These are phyloP conservation scores for Fusarium cyanostomum DNA, from an alignment of 2,329 filamentous ascomycete genomes.

Conservation along the genomic window DNA sequence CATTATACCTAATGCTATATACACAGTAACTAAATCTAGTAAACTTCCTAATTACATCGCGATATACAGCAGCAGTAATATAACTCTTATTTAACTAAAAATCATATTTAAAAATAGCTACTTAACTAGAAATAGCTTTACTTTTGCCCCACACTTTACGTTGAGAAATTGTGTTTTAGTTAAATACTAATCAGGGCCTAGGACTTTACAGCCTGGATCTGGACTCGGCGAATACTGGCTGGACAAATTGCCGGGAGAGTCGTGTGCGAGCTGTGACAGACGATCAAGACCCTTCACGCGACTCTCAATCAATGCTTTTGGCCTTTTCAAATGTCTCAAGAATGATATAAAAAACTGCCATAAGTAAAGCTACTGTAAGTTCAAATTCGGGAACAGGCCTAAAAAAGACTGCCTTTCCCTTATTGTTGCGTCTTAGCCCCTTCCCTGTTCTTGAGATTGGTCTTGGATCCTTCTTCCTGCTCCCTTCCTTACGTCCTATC, in stretches of 20 bases:
- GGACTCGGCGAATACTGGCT: not conserved
- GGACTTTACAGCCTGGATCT: not conserved
- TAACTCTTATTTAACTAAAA: no score
- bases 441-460: constrained; percentile 1
- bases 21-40: no score
- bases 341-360: not conserved
- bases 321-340: not conserved
- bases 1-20: no score
- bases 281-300: constrained; percentile 11
- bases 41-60: no score
- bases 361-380: not conserved
- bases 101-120: no score
- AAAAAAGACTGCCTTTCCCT: not conserved
- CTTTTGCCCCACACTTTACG: no score
- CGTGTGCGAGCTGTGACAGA: constrained; percentile 1
- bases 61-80: no score
- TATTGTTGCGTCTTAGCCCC: not conserved
- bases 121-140: no score
- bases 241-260: not conserved
- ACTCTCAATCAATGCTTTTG: not conserved
- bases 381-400: not conserved
- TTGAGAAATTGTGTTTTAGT: no score
- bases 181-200: no score
- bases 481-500: constrained; percentile 14
- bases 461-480: not conserved